Conservation (phyloP, 352 stramenopile species). For the Phytophthora palmivora region DNA sequence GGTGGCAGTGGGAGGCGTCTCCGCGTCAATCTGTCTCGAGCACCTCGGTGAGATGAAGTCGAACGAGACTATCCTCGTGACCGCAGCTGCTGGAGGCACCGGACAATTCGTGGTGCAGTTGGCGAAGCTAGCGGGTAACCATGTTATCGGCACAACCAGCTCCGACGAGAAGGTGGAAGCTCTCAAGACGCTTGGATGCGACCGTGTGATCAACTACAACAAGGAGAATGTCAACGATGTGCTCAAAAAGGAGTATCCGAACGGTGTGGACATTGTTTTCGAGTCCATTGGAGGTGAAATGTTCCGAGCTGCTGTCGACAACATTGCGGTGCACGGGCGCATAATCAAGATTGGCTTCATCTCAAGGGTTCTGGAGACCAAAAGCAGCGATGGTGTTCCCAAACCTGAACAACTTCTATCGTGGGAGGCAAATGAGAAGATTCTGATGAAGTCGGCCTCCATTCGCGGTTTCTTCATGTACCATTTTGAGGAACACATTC, state of each 20-base stretch:
- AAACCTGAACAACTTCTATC: constrained; percentile 26
- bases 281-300: constrained; percentile 42
- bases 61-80: constrained; percentile 41
- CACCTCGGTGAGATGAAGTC: constrained; percentile 41
- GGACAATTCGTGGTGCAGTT: constrained; percentile 85
- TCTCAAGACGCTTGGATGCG: constrained; percentile 47
- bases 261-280: constrained; percentile 44
- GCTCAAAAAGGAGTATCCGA: constrained; percentile 52
- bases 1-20: constrained; percentile 46
- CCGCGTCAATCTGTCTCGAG: constrained; percentile 47
- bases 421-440: constrained; percentile 39
- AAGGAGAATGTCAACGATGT: constrained; percentile 46
- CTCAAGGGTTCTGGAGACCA: constrained; percentile 38
- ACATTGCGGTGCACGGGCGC: constrained; percentile 32
- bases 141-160: constrained; percentile 64
- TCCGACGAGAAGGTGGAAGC: constrained; percentile 70
- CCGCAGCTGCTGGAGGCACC: constrained; percentile 58
- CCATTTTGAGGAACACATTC: constrained; percentile 40
- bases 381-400: constrained; percentile 9
- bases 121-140: constrained; percentile 62
- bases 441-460: constrained; percentile 45
- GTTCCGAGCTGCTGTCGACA: constrained; percentile 38
- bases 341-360: constrained; percentile 42
- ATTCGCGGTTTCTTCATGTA: constrained; percentile 45
- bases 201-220: constrained; percentile 77